Percentiles rank a stretch among this genome's conserved stretches.
Conservation (phyloP, 257 asterid species). For the Linderniella brevidens region DNA sequence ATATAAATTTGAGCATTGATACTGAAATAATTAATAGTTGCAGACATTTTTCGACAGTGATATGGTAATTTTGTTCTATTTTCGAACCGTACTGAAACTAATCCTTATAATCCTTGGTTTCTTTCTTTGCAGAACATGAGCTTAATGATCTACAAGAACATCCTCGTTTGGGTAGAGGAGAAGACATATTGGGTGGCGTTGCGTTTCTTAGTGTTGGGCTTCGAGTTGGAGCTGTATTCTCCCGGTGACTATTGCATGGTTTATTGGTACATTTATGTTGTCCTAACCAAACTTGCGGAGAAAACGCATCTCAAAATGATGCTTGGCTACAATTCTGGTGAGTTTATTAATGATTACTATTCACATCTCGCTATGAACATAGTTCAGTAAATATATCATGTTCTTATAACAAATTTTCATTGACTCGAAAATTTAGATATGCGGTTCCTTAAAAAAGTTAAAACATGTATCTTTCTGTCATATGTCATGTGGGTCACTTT, state of each 20-base stretch:
- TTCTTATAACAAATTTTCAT: no score
- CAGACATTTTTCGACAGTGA: no score
- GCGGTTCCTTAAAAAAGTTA: no score
- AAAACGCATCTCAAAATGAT: slow-evolving; percentile 63
- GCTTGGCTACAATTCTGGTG: slow-evolving; percentile 53
- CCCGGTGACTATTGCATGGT: slow-evolving; percentile 97
- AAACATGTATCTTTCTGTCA: no score
- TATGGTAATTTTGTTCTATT: no score
- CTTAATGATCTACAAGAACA: slow-evolving; percentile 55
- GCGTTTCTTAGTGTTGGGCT: slow-evolving; percentile 82
- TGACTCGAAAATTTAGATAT: no score
- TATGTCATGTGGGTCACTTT: no score
- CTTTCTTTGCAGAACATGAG: slow-evolving; percentile 31
- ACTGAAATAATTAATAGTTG: no score
- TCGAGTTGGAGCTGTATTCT: slow-evolving; percentile 80
- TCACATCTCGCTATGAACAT: slow-evolving; percentile 2
- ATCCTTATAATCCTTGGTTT: no score
- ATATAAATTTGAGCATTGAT: no score
- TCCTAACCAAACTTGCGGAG: slow-evolving; percentile 91
- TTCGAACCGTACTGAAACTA: no score
- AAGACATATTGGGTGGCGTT: slow-evolving; percentile 93
- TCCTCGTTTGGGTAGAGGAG: slow-evolving; percentile 91
- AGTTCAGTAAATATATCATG: no score
- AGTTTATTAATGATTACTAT: slow-evolving; percentile 17
- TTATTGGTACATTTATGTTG: slow-evolving; percentile 79